phyloP scores from a whole-genome alignment of 2,329 filamentous ascomycete species.

The Cyphellophora attinorum region DNA sequence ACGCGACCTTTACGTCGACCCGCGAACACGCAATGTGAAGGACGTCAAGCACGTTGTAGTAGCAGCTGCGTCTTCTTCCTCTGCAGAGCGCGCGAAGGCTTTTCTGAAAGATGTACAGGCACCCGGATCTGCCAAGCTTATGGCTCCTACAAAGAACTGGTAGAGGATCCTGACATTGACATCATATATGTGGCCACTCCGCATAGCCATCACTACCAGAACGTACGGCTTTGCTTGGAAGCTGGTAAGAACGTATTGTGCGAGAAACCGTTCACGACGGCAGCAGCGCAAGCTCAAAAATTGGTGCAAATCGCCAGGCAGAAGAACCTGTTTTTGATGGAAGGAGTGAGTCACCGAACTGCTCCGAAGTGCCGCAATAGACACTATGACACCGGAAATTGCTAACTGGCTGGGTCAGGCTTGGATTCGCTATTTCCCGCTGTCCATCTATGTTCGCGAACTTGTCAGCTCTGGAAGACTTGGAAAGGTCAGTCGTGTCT shows the following conservation, averaged over 20 bases:
- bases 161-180: conserved; percentile 60
- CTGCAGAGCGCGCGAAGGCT: conserved; percentile 54
- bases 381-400: too few species aligned
- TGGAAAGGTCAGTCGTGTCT: conserved; percentile 51
- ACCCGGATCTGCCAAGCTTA: conserved; percentile 55
- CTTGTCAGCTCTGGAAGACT: conserved; percentile 41
- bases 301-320: conserved; percentile 61
- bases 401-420: too few species aligned
- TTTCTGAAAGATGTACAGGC: conserved; percentile 65
- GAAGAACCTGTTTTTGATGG: conserved; percentile 71
- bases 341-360: too few species aligned
- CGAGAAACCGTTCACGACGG: conserved; percentile 85
- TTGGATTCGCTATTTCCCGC: conserved; percentile 81
- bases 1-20: conserved; percentile 68
- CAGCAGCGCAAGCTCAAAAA: conserved; percentile 62
- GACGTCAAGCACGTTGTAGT: conserved; percentile 69
- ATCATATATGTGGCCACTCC: conserved; percentile 84
- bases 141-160: conserved; percentile 71
- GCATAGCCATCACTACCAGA: conserved; percentile 88
- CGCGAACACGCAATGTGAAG: conserved; percentile 56
- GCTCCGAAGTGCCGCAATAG: too few species aligned
- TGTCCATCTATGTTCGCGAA: conserved; percentile 40
- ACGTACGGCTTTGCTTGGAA: conserved; percentile 69
- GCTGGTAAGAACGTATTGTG: conserved; percentile 82
- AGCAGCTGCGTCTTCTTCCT: conserved; percentile 73